Base-by-base conservation (phyloP, 2,329 filamentous ascomycete species). In the Chaetomium strumarium region DNA sequence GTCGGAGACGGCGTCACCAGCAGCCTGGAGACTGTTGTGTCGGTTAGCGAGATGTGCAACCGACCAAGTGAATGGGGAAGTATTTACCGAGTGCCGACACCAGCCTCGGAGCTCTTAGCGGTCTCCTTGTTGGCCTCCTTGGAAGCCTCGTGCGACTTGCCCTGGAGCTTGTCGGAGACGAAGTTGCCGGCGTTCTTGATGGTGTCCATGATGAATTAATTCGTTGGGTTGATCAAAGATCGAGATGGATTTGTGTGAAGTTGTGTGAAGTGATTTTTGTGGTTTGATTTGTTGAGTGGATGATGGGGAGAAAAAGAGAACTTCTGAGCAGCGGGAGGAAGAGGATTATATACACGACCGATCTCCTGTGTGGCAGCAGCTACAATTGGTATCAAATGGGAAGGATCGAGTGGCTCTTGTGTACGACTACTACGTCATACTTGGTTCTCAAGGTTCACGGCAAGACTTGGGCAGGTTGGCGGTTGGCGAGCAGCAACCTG, bases 171-270 rank as follows among this genome's bases (percentile, higher is more conserved):
- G 74, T 83, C 80, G 55, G 73, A 70, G 70, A 81, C 78, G 73
- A 76, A 80, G 75, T 80, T 80, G 72, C 69, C 76, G 65, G 74
- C 73, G 68, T 80, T 74, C 72, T 72, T 72, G 64, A 71, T 56
- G 63, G 69, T 64, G 47, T 73, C 70, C 70, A 72, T 72, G 60
- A 43, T 68, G 64, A 58, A 58, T 64, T 47, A 59, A 52, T 61
- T 47, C 41, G 48, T 45, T 49, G 36, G n/a, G 36, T 58, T 58
- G 42, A 17, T 48, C 44, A 36, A 39, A 46, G 29, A 40, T 52
- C 24, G 24, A 24, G 24, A 24, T 24, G 53, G 38, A 45, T 51
- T 53, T 53, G 51, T 53, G 56, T 56, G 45, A 48, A 45, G 24
- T 36, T 51, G 44, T 53, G 13, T 33, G 39, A 42, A 51, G 44